A percentile compares a stretch with the other conserved stretches of the same genome.
These are phyloP conservation scores for Trichoderma sp. DNA, from an alignment of 2,329 filamentous ascomycete genomes.

Conservation along the genomic window DNA sequence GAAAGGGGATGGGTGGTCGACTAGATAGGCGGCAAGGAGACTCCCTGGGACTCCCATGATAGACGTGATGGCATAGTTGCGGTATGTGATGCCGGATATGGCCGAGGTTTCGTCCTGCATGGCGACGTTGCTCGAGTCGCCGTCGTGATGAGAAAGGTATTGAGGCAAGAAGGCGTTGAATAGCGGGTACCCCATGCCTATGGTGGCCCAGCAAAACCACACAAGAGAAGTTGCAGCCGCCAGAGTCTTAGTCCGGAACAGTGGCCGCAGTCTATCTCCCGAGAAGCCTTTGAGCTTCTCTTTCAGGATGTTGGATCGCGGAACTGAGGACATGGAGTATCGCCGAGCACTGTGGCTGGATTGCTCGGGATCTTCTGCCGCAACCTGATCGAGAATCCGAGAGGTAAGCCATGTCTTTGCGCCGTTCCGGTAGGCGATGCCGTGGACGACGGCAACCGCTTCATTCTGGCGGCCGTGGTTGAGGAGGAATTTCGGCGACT, in stretches of 20 bases:
- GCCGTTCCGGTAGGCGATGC: slow-evolving; percentile 69
- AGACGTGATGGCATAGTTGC: slow-evolving; percentile 79
- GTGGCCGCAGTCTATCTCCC: slow-evolving; percentile 60
- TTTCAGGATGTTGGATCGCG: slow-evolving; percentile 45
- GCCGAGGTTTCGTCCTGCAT: slow-evolving; percentile 33
- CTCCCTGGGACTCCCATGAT: slow-evolving; percentile 74
- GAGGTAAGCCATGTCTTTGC: slow-evolving; percentile 73
- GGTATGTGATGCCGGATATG: slow-evolving; percentile 58
- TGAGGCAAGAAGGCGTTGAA: slow-evolving; percentile 91
- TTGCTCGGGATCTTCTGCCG: slow-evolving; percentile 37
- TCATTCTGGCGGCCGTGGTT: slow-evolving; percentile 73
- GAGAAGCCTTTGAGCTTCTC: slow-evolving; percentile 65
- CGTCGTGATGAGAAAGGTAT: slow-evolving; percentile 60
- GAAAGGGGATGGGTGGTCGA: slow-evolving; percentile 60
- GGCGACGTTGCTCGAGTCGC: slow-evolving; percentile 23
- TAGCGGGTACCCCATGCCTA: slow-evolving; percentile 82
- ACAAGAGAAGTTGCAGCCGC: slow-evolving; percentile 53
- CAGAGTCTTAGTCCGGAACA: slow-evolving; percentile 56
- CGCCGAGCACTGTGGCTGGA: neutral
- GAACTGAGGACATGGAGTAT: slow-evolving; percentile 8
- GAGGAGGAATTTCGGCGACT: slow-evolving; percentile 81
- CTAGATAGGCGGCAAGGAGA: slow-evolving; percentile 69
- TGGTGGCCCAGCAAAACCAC: slow-evolving; percentile 79
- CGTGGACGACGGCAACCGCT: slow-evolving; percentile 75
- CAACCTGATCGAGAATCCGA: slow-evolving; percentile 60